Percentiles rank a stretch among this genome's conserved stretches.
These are phyloP conservation scores for Fusarium circinatum DNA, from an alignment of 2,329 filamentous ascomycete genomes.

Conservation along the genomic window DNA sequence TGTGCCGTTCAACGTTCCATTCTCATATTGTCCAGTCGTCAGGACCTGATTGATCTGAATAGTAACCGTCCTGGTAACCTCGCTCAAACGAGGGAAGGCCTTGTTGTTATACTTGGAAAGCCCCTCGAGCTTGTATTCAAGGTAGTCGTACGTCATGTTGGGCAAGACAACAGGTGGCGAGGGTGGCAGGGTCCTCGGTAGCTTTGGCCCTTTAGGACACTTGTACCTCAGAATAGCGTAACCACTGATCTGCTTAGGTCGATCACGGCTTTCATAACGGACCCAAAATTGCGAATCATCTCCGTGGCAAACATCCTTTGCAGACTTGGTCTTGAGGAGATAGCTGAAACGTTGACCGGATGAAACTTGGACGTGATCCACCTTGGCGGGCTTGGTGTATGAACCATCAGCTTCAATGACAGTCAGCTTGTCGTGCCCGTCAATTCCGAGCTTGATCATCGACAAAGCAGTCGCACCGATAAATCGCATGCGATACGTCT, in stretches of 20 bases:
- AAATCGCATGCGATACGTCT: conserved; percentile 17
- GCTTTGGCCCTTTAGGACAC: not conserved
- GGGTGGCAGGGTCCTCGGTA: conserved; percentile 5
- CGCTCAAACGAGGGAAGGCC: conserved; percentile 52
- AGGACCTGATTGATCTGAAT: conserved; percentile 57
- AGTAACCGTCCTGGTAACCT: conserved; percentile 61
- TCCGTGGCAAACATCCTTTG: not conserved
- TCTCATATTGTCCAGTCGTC: conserved; percentile 43
- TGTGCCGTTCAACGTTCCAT: conserved; percentile 28
- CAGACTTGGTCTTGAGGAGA: not conserved
- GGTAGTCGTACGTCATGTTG: conserved; percentile 50
- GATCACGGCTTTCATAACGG: conserved; percentile 28
- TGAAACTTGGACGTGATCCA: conserved; percentile 16
- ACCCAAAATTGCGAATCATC: conserved; percentile 18
- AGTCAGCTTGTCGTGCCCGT: not conserved
- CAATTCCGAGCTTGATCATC: conserved; percentile 23
- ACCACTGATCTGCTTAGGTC: conserved; percentile 13
- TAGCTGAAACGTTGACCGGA: conserved; percentile 32
- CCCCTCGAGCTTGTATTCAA: conserved; percentile 53
- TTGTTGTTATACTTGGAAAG: not conserved
- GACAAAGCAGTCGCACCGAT: conserved; percentile 23
- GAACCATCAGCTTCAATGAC: conserved; percentile 33
- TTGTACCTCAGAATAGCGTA: conserved; percentile 24
- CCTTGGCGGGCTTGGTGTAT: conserved; percentile 11
- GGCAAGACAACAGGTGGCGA: conserved; percentile 47